phyloP scores from a whole-genome alignment of 192 early-diverging fungal species.

The Umbelopsis vinacea region DNA sequence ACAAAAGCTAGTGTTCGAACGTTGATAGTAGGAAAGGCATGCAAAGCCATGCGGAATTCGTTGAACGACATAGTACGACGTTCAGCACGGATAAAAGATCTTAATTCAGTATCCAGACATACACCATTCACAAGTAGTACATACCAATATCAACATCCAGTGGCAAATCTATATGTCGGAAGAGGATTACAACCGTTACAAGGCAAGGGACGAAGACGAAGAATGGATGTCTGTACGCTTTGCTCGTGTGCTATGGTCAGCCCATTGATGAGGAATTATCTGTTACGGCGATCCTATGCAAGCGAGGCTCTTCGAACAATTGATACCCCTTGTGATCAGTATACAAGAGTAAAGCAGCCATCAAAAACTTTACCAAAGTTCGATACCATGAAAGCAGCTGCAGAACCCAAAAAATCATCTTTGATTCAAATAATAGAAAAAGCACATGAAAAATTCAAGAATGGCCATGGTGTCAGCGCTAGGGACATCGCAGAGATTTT shows the following conservation, averaged over 20 bases:
- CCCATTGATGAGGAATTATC: conserved; percentile 19
- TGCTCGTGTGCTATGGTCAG: conserved; percentile 13
- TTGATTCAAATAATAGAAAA: not conserved
- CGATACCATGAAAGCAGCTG: not conserved
- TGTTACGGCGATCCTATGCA: conserved; percentile 4
- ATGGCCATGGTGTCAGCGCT: not conserved
- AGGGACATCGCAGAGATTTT: not conserved
- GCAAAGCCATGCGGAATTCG: conserved; percentile 25
- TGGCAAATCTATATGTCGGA: not conserved
- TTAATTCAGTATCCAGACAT: not conserved
- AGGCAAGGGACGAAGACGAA: not conserved
- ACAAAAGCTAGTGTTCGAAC: conserved; percentile 3
- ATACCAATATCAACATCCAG: not conserved
- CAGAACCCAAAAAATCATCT: not conserved
- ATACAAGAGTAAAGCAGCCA: not conserved
- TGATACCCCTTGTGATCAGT: conserved; percentile 13
- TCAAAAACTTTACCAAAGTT: not conserved
- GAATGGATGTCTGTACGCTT: not conserved
- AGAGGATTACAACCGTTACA: not conserved
- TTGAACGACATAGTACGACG: conserved; percentile 19
- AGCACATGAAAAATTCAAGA: not conserved
- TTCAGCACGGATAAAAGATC: conserved; percentile 9
- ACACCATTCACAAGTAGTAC: not conserved
- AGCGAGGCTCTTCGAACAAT: conserved; percentile 20
- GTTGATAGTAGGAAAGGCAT: conserved; percentile 16